Base-by-base conservation (phyloP, 2,329 filamentous ascomycete genomes). In the Drechmeria coniospora region DNA sequence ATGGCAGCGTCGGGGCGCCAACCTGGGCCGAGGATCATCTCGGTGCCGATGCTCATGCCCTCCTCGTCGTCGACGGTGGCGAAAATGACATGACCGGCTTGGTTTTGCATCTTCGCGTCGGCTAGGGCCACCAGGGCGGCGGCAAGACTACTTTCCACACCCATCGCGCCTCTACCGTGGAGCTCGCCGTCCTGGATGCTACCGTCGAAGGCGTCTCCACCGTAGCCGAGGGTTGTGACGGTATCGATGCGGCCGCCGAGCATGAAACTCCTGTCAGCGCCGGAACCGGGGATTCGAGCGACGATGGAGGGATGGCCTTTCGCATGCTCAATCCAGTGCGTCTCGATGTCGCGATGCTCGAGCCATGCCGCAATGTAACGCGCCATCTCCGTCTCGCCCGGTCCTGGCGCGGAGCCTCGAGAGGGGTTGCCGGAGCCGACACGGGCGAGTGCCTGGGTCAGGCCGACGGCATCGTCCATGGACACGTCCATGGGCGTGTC, bases 1-100 rank as follows among this genome's bases (percentile, higher is more conserved):
- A 70, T 44, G 5, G 65, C 65, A 0, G 46, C 64, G 30, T 69
- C 63, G 2, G 65, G 61, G 17, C 49, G 49, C 65, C 64, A 70
- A 1, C 65, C 65, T 2, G 62, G 61, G 8, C 46, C 47, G 1
- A 70, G 40, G 0, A 69, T 35, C 22, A 68, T 51, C 32, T 59
- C 54, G 0, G 65, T 70, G 2, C 65, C 65, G 8, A 61, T 58
- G 16, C 60, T 65, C 4, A 47, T 41, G 23, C 53, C 53, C 35
- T 70, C 66, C 29, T 70, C 65, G 23, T 70, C 65, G 0, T 65
- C 58, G 3, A 70, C 65, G 2, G 57, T 64, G 1, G 64, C 51
- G 5, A 71, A 47, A 7, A 70, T 59, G 7, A 69, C 52, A 26
- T 69, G 59, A 3, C 66, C 65, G 0, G 47, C 40, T 8, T 61